Conservation (phyloP, 306 rosid species). For the Cucurbita ficifolia region DNA sequence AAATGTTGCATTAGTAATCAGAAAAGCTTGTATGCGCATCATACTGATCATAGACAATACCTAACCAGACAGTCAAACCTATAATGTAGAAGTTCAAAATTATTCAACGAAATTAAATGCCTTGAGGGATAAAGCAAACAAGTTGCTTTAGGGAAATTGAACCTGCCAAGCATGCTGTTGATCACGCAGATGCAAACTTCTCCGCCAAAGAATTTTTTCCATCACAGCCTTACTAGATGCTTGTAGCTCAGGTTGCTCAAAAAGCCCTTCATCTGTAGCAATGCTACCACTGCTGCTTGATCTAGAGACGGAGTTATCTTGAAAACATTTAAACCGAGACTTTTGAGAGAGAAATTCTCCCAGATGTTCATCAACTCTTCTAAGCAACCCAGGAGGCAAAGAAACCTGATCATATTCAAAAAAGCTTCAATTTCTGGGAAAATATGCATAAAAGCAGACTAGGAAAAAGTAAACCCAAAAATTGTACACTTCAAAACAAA, state of each 20-base stretch:
- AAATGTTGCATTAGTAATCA: background rate
- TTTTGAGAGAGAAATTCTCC: constrained; percentile 44
- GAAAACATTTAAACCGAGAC: constrained; percentile 36
- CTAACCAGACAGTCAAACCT: background rate
- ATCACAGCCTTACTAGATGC: constrained; percentile 40
- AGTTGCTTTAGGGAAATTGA: background rate
- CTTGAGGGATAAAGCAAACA: background rate
- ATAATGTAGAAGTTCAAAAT: background rate
- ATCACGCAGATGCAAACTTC: constrained; percentile 47
- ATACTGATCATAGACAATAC: background rate
- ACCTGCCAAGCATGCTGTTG: constrained; percentile 91
- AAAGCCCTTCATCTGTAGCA: constrained; percentile 72
- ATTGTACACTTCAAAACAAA: background rate
- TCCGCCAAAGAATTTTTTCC: constrained; percentile 43
- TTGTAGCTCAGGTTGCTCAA: constrained; percentile 66
- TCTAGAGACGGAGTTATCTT: constrained; percentile 38
- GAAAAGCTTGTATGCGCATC: background rate
- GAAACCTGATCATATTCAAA: constrained; percentile 48
- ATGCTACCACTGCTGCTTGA: constrained; percentile 56
- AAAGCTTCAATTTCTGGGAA: constrained; percentile 18
- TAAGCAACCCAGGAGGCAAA: constrained; percentile 37
- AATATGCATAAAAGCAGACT: background rate
- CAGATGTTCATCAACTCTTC: constrained; percentile 50
- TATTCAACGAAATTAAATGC: background rate
- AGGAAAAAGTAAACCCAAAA: background rate